Evolutionary conservation across 2,329 filamentous ascomycete species (phyloP).

Genomic region (Orbilia brochopaga): DNA sequence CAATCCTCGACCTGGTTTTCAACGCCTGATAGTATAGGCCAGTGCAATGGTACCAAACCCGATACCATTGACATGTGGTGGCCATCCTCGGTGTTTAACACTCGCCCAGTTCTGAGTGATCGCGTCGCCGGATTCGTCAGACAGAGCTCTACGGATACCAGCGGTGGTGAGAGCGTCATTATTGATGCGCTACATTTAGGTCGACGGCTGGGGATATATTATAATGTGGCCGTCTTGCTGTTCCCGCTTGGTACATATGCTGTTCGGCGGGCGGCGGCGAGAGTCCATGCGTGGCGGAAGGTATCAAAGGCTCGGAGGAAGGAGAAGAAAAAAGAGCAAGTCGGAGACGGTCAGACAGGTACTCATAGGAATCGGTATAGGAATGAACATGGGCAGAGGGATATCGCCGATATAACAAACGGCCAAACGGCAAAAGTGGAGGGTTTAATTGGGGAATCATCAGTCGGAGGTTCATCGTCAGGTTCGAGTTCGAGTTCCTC

Average conservation of each 20-base stretch:
- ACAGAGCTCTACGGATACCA: conserved; percentile 4
- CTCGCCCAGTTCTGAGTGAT: conserved; percentile 26
- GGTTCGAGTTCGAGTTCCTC: background rate
- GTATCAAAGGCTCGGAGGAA: background rate
- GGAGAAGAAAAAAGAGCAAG: background rate
- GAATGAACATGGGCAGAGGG: too few relatives aligned
- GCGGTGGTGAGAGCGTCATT: conserved; percentile 12
- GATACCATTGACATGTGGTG: conserved; percentile 38
- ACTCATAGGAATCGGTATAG: too few relatives aligned
- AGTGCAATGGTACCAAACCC: background rate
- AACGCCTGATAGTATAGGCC: background rate
- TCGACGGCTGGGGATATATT: conserved; percentile 30
- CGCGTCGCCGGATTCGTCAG: conserved; percentile 40
- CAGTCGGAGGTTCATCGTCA: background rate
- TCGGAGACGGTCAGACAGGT: background rate
- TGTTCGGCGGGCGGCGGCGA: conserved; percentile 18
- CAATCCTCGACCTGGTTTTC: conserved; percentile 9
- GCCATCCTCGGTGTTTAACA: conserved; percentile 42
- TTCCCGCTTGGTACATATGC: conserved; percentile 34
- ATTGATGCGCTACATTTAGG: conserved; percentile 30
- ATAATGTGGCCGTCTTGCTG: conserved; percentile 29
- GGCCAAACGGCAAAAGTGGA: background rate
- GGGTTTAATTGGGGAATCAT: background rate
- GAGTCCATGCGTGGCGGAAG: conserved; percentile 15
- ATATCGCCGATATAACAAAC: too few relatives aligned